phyloP scores from a whole-genome alignment of 192 early-diverging fungal genomes.

The Backusella morwellensis region DNA sequence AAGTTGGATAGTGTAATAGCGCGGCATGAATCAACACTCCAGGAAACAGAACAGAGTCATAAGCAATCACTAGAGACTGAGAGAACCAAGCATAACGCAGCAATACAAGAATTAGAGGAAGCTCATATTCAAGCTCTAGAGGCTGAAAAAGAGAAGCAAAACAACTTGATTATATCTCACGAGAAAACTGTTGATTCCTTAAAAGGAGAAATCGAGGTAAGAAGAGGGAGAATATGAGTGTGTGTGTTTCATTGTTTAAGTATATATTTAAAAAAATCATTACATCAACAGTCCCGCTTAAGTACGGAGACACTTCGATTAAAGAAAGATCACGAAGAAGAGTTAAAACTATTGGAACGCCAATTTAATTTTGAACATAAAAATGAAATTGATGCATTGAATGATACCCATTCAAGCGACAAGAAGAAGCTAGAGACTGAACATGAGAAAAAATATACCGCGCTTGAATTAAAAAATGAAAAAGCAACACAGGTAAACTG shows the following conservation, averaged over 20 bases:
- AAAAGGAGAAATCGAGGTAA: constrained; percentile 4
- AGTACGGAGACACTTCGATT: neutral
- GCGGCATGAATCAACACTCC: neutral
- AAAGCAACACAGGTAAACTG: neutral
- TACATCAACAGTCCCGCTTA: neutral
- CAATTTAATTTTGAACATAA: neutral
- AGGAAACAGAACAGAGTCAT: neutral
- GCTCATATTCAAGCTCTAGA: neutral
- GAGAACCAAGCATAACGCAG: neutral
- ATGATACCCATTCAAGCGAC: neutral
- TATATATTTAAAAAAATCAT: neutral
- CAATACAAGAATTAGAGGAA: neutral
- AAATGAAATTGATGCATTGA: neutral
- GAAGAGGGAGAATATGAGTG: neutral
- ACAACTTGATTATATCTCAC: neutral
- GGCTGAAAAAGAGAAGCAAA: neutral
- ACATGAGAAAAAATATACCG: neutral
- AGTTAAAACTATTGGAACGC: neutral
- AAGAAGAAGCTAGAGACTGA: neutral
- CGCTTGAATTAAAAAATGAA: neutral
- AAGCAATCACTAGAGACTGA: neutral
- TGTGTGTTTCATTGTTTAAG: neutral
- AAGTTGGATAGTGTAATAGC: neutral
- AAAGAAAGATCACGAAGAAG: neutral
- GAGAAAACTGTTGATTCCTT: neutral